Base-by-base conservation (phyloP, 73 alveolate genomes). In the Paramecium sexaurelia region DNA sequence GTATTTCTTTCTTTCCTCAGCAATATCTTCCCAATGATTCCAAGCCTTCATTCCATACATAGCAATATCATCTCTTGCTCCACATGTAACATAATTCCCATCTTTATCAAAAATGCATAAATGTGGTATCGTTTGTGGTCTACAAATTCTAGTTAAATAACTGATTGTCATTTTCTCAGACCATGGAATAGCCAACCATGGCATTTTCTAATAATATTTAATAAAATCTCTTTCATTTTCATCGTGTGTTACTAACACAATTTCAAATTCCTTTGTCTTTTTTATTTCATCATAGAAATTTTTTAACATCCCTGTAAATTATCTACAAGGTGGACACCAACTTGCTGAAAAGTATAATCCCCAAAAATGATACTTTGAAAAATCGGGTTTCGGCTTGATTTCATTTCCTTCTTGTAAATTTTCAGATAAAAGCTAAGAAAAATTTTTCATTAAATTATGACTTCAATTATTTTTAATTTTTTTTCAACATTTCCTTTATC, bases 241-340 rank as follows among this genome's bases (percentile, higher is more conserved):
- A 56, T 94, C 97, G 0, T 55, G 92, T 27, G 90, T 92, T 29
- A 94, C 96, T n/a, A 94, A 93, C 40, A 94, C 13, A 0, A 91
- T 86, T 82, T 93, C 91, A 69, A 95, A 35, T 73, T 92, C 92
- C 56, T 85, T 75, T 0, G 43, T 84, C 43, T 92, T 75, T 88
- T 96, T 96, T 6, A 96, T 87, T 37, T 82, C 88, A 33, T 92
- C 92, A 95, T 98, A 97, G 66, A 96, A 95, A 85, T 96, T 93
- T 0, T 92, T 66, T 73, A 98, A 94, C 67, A 78, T 87, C 1
- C 99, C 98, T 15, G 99, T 98, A 94, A 98, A 98, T 6, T 92
- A 92, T 40, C 99, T 67, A 94, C 99, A 98, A 15, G 99, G 99
- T 6, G 99, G 98, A 75, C 99, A 97, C 99, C 99, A 97, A 84